phyloP scores from a whole-genome alignment of 768 basidiomycete species.

The Paxillus ammoniavirescens region DNA sequence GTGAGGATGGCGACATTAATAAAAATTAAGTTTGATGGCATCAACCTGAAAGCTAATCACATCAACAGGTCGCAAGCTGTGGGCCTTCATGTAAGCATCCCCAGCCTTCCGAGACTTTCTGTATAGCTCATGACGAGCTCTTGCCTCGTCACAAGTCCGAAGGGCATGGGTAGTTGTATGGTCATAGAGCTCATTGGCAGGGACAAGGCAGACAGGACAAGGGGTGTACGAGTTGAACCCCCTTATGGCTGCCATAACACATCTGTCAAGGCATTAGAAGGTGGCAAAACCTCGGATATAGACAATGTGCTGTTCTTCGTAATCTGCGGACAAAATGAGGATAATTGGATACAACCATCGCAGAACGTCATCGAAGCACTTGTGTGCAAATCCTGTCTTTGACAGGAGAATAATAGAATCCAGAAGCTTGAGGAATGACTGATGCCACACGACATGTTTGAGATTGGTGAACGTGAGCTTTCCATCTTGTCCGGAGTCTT shows the following conservation, averaged over 20 bases:
- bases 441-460: conserved; percentile 37
- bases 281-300: background rate
- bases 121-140: background rate
- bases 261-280: conserved; percentile 20
- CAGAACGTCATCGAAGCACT: conserved; percentile 22
- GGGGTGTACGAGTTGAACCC: conserved; percentile 28
- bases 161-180: conserved; percentile 10
- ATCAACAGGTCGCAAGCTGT: conserved; percentile 10
- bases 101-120: conserved; percentile 7
- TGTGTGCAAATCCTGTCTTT: conserved; percentile 16
- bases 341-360: conserved; percentile 35
- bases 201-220: conserved; percentile 38
- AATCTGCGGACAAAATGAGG: conserved; percentile 39
- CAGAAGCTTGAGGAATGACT: conserved; percentile 28
- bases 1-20: background rate
- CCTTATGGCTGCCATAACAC: conserved; percentile 35
- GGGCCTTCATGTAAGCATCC: conserved; percentile 7
- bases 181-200: conserved; percentile 19
- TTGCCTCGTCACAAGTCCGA: conserved; percentile 11
- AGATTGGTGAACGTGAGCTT: conserved; percentile 28
- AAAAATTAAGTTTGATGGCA: no score
- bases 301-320: conserved; percentile 41
- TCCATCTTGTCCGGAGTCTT: conserved; percentile 25
- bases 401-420: conserved; percentile 17
- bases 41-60: no score